Base-by-base conservation (phyloP, 73 alveolate species). In the Blepharisma japonicum region DNA sequence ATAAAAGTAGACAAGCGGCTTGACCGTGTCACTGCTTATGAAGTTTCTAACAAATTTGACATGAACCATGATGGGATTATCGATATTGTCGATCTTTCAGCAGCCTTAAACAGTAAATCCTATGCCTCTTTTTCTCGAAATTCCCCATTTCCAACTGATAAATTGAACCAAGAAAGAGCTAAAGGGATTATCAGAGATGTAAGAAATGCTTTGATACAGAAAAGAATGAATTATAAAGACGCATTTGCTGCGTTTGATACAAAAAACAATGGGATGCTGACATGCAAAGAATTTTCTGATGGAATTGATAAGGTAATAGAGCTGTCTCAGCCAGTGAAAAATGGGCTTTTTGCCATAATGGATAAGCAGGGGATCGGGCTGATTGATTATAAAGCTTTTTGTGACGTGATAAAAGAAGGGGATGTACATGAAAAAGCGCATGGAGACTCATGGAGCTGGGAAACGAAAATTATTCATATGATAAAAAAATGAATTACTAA, bases 381-480 rank as follows among this genome's bases (percentile, higher is more conserved):
- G 71, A 89, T 92, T 6, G 95, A 89, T 80, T 84, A 85, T 68
- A 89, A 91, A 32, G 80, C 81, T 18, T 92, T 90, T 90, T 61
- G 81, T 18, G 72, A 55, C 6, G 88, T 82, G 6, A 56, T 92
- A 56, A 71, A 88, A 45, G 78, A 84, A 47, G 46, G 87, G 6
- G 21, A 81, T 6, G 27, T 68, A 23, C 53, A 55, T 54, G 77
- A 71, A 0, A 55, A 55, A 14, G 81, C 81, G 5, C 50, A 55
- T 39, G 84, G 83, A 67, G 98, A 92, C 77, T 86, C 71, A 56
- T 92, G 91, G 86, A 89, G 87, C 79, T 92, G 98, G 96, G 98
- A 92, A 81, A 66, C 86, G 38, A 89, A 81, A 38, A 82, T 86
- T 66, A 77, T 92, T 38, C 77, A 80, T 51, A 56, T 81, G 54